phyloP scores from a whole-genome alignment of 2,329 filamentous ascomycete species.

The Ascochyta fabae region DNA sequence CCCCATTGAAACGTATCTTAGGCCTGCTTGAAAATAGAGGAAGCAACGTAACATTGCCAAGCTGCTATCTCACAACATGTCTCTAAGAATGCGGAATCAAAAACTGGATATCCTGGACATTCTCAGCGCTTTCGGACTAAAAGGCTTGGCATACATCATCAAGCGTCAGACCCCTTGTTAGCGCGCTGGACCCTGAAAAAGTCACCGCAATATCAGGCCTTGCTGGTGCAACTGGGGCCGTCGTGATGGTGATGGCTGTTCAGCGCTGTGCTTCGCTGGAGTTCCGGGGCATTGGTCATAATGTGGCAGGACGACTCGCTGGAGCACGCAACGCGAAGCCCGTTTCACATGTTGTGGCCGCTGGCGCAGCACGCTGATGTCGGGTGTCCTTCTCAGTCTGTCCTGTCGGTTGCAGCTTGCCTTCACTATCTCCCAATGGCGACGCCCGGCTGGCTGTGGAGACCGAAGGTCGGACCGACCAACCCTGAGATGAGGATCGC shows the following conservation, averaged over 20 bases:
- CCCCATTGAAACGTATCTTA: too few species aligned
- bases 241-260: conserved; percentile 9
- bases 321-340: conserved; percentile 12
- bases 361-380: conserved; percentile 14
- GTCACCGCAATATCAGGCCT: conserved; percentile 3
- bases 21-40: too few species aligned
- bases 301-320: conserved; percentile 8
- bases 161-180: conserved; percentile 15
- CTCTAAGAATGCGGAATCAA: too few species aligned
- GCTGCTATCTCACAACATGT: too few species aligned
- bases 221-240: conserved; percentile 18
- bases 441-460: background rate
- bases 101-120: too few species aligned
- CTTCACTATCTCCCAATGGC: conserved; percentile 17
- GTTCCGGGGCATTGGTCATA: background rate
- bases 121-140: background rate
- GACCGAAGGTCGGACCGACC: conserved; percentile 21
- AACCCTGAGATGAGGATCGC: conserved; percentile 15
- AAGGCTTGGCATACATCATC: conserved; percentile 32
- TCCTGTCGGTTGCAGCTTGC: conserved; percentile 9
- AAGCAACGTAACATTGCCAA: too few species aligned
- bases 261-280: conserved; percentile 13
- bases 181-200: conserved; percentile 27
- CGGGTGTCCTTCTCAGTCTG: conserved; percentile 19
- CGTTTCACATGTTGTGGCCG: conserved; percentile 18